Base-by-base conservation (phyloP, 2,329 filamentous ascomycete genomes). In the Zalaria sp. region DNA sequence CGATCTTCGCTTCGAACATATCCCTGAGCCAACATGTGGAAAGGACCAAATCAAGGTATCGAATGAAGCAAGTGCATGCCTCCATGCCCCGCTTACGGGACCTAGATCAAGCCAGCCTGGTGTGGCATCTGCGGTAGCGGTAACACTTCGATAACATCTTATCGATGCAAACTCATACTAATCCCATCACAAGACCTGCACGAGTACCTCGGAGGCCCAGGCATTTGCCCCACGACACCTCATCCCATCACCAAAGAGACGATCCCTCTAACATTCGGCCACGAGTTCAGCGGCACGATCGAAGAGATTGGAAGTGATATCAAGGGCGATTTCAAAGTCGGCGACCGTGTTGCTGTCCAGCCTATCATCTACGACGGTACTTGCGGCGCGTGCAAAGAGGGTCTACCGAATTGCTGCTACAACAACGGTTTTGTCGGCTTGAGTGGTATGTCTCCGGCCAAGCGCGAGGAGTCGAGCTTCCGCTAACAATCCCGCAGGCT, bases 351-450 rank as follows among this genome's bases (percentile, higher is more conserved):
- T 3, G 63, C 58, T 35, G 59, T 72, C 1, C 65, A 72, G 47
- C 71, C 71, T 5, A 73, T 71, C 53, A 72, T 73, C 37, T 74
- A 72, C 52, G 69, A 72, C 42, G 65, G 63, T 5, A 66, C 65
- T 8, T 74, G 71, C 50, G 62, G 62, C 7, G 64, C 69, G 5
- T 75, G 72, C 49, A 58, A 64, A 43, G 63, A 67, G n/a, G 68
- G 68, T 0, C 53, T 68, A 18, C 64, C 71, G 42, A 74, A 73
- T 43, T 72, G 69, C 56, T 73, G 71, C 48, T 68, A 70, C 53
- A 66, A 63, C 37, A 71, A 70, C 44, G 70, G 70, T 2, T 18
- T 18, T 18, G 18, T 18, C 18, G 18, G 18, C 18, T 18, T 18
- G 18, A 18, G 18, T 18, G 18, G 18, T 26, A 25, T 26, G 39